phyloP scores from a whole-genome alignment of 352 stramenopile genomes.

The Phytophthora hybrid region DNA sequence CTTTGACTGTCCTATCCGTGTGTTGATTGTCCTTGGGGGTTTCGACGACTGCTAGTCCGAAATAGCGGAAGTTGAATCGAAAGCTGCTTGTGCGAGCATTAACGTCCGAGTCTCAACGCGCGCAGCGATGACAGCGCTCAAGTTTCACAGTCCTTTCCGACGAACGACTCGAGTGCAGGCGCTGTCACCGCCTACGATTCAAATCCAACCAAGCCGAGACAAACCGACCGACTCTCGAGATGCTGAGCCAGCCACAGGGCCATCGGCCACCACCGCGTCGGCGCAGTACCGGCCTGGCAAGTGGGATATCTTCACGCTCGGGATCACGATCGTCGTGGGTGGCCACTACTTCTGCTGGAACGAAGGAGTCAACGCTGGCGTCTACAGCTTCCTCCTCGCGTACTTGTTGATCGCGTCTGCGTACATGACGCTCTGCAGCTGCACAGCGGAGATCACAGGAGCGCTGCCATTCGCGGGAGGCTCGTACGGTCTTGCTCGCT shows the following conservation, averaged over 20 bases:
- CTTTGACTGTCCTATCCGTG: too few relatives aligned
- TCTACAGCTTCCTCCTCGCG: slow-evolving; percentile 43
- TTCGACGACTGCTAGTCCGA: not conserved
- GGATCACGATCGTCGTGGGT: slow-evolving; percentile 52
- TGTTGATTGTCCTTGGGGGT: too few relatives aligned
- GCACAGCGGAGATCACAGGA: slow-evolving; percentile 43
- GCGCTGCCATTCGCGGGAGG: slow-evolving; percentile 44
- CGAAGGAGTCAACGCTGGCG: slow-evolving; percentile 34
- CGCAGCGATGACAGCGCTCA: not conserved
- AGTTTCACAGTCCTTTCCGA: not conserved
- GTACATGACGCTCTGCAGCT: slow-evolving; percentile 46
- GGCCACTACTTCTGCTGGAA: slow-evolving; percentile 60
- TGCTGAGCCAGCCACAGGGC: not conserved
- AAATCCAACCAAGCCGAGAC: not conserved
- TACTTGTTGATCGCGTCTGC: slow-evolving; percentile 36
- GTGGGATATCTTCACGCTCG: slow-evolving; percentile 39
- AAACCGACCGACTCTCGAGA: not conserved
- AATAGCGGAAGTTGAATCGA: not conserved
- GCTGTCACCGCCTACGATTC: not conserved
- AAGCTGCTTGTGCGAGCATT: not conserved
- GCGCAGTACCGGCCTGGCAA: not conserved
- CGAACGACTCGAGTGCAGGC: not conserved
- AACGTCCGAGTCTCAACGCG: too few relatives aligned
- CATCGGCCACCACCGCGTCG: not conserved
- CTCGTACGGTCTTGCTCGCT: slow-evolving; percentile 43